Conservation (phyloP, 805 yeast genomes). For the Candida odintsovae region DNA sequence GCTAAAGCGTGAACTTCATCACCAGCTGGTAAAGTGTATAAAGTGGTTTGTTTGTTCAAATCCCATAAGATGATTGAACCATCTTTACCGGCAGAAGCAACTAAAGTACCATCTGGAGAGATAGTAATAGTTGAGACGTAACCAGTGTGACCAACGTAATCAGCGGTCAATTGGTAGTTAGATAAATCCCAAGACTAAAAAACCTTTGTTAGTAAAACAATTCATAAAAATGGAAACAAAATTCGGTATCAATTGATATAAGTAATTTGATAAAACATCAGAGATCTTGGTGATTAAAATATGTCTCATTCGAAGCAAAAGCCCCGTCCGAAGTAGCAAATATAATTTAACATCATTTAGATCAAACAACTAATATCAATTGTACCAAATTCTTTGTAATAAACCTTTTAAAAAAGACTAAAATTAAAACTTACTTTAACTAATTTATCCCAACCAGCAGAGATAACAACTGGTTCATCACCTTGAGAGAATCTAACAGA, state of each 20-base stretch:
- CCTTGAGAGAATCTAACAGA: slow-evolving; percentile 95
- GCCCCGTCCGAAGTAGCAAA: slow-evolving; percentile 99
- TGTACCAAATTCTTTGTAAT: neutral
- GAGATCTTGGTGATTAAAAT: slow-evolving; percentile 98
- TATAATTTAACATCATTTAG: slow-evolving; percentile 75
- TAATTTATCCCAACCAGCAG: slow-evolving; percentile 98
- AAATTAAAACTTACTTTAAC: slow-evolving; percentile 82
- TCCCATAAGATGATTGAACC: slow-evolving; percentile 99
- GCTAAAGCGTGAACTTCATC: slow-evolving; percentile 98
- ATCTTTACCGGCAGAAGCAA: slow-evolving; percentile 99
- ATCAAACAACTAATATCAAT: slow-evolving; percentile 5
- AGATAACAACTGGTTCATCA: slow-evolving; percentile 73
- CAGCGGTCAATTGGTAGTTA: slow-evolving; percentile 83
- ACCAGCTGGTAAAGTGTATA: slow-evolving; percentile 91
- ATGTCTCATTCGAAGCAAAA: slow-evolving; percentile 87
- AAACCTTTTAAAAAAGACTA: no score
- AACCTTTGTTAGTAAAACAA: slow-evolving; percentile 38
- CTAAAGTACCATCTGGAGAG: slow-evolving; percentile 99
- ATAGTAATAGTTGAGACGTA: slow-evolving; percentile 95
- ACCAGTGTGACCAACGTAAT: slow-evolving; percentile 99
- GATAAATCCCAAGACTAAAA: slow-evolving; percentile 90
- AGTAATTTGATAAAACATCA: slow-evolving; percentile 42
- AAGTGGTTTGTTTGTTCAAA: slow-evolving; percentile 75
- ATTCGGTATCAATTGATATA: neutral
- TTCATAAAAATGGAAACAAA: neutral